Evolutionary conservation across 257 asterid species (phyloP), one percentile per base, ranked within the genome.

Genomic region (Solanum etuberosum): DNA sequence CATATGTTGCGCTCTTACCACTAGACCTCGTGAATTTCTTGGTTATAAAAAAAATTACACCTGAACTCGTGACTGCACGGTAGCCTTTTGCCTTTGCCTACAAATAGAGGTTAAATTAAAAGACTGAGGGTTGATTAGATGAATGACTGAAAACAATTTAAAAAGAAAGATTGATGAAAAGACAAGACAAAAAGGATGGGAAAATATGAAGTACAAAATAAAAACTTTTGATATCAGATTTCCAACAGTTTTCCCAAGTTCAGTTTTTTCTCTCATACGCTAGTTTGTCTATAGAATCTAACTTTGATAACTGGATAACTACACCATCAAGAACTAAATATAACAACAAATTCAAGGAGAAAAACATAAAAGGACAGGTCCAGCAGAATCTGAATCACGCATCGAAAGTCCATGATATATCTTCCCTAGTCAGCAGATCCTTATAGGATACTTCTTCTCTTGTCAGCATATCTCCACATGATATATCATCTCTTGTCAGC

Each of bases 401-500:
- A 43, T 27, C 25, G 51, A 20, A 27, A 78, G n/a, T 78, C 37
- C 65, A 78, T 80, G 67, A 80, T 73, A 35, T 21, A 21, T 27
- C 67, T 80, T 80, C 67, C 23, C 67, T 80, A 29, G 68, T 48
- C 85, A 29, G 67, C 85, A 80, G 40, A 78, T 78, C 84, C 23
- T 1, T 67, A 67, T 27, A 67, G 8, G 74, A 67, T 67, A 14
- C 3, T 4, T n/a, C 71, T 25, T 63, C 73, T 65, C 35, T 65
- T 12, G 35, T 65, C 73, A 27, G 73, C 37, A 27, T 11, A 31
- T 80, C 84, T 23, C 20, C 29, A 23, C 40, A 46, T 80, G 85
- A 80, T 73, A 73, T 73, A 73, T 80, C 67, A 9, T 80, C 85
- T 80, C 84, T 80, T 46, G 84, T 80, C 84, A 80, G 40, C 84